Evolutionary conservation across 179 eudicot species (phyloP), one percentile per base, ranked within the genome.

Genomic region (Beta corolliflora): DNA sequence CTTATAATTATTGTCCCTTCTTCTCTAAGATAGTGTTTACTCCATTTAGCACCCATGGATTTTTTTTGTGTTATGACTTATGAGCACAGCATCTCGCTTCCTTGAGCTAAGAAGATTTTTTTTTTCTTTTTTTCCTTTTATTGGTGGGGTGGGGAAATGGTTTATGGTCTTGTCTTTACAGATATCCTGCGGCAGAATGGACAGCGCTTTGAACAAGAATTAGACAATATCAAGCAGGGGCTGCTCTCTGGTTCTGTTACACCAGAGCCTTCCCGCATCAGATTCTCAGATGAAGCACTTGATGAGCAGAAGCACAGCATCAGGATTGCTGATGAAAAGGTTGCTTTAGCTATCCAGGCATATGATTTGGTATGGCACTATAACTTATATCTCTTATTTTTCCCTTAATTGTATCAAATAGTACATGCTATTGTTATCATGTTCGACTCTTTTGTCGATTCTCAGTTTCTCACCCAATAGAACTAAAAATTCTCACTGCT

Each of bases 251-350:
- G 98, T 65, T 80, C 84, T 70, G 81, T 87, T 77, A 80, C 84
- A 14, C 90, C 98, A 46, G 93, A 91, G 78, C 88, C 91, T 75
- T 85, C 99, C 65, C 90, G 79, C 75, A 67, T 89, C 46, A 89
- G 80, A 75, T 94, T 94, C 85, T 91, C 97, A 21, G 99, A 92
- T 68, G 99, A 94, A 77, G 98, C 94, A 81, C 79, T 90, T 77
- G 99, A 94, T 79, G 99, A 96, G 84, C 99, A 94, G 84, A 96
- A 94, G 75, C 99, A 96, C 86, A 92, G 97, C 73, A 76, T 96
- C 83, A 88, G 99, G 82, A 94, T 96, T 89, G 99, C 98, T 83
- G 99, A 94, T 86, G 98, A 96, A 86, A 96, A 96, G 85, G 98
- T 94, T 86, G 93, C 98, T 12, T 88, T 96, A 85, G 99, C 99